Evolutionary conservation across 306 rosid genomes (phyloP), one percentile per base, ranked within the genome.

Genomic region (Malus sylvestris): DNA sequence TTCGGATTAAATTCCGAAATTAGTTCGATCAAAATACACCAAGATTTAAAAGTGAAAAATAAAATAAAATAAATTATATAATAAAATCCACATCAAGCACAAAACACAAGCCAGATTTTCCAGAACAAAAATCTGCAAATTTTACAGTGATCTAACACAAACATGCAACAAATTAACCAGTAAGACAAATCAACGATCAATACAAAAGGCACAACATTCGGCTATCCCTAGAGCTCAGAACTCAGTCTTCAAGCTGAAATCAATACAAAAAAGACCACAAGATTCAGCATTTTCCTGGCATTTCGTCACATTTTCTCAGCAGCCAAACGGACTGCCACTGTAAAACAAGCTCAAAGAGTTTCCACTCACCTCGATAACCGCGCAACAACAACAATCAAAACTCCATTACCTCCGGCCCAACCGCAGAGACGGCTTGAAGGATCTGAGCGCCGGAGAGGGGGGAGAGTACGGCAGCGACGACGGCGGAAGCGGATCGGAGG

Each of bases 401-500:
- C 73, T 87, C 76, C 82, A 83, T 89, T 38, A 68, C 67, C 80
- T 79, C 71, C 3, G 83, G 86, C 60, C 74, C 32, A 58, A 66
- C 57, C 79, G 60, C 60, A 58, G 73, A 78, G 49, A 69, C 23
- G 62, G 66, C 76, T 45, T 67, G 52, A 79, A 84, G 82, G 91
- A 88, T 91, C 91, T 86, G 91, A 23, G 62, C 65, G 33, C 32
- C 72, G 30, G 42, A 62, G 75, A 67, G 76, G 13, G 10, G 64
- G 16, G 6, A 20, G 78, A 16, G 25, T 27, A 53, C 29, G 81
- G 71, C 61, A 66, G 81, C 23, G 83, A 40, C 45, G 83, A 66
- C 44, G 72, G 77, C 62, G 38, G 57, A 66, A 69, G 68, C 73
- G 80, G 91, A 88, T 88, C 87, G 81, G 84, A 83, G 88, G 87